Evolutionary conservation across 2,329 filamentous ascomycete genomes (phyloP).

Genomic region (Ophiobolus disseminans): DNA sequence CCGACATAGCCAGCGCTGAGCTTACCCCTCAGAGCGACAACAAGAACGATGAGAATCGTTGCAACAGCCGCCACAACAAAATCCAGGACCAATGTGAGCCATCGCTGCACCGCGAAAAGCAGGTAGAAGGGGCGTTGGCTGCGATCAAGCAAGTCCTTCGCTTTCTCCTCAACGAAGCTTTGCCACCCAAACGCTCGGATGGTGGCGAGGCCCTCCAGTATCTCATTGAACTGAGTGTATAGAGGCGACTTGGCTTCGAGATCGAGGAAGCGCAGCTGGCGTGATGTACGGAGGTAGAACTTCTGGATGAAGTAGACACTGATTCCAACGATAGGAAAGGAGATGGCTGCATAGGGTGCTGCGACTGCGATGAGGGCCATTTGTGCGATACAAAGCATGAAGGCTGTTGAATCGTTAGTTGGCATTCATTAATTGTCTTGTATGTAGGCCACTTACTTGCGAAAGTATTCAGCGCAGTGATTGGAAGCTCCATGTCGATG

Average conservation of each 20-base stretch:
- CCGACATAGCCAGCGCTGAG: conserved; percentile 60
- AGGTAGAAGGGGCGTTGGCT: conserved; percentile 56
- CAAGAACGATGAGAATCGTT: conserved; percentile 46
- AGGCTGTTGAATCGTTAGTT: conserved; percentile 23
- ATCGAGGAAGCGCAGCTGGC: conserved; percentile 60
- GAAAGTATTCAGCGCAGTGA: conserved; percentile 43
- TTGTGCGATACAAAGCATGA: conserved; percentile 44
- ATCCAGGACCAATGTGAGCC: conserved; percentile 52
- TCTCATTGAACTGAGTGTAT: conserved; percentile 61
- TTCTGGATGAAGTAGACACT: conserved; percentile 53
- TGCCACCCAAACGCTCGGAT: conserved; percentile 62
- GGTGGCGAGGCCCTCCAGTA: conserved; percentile 56
- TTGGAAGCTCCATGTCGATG: conserved; percentile 54
- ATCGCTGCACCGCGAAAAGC: conserved; percentile 55
- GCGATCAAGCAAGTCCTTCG: conserved; percentile 47
- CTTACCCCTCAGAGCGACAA: conserved; percentile 44
- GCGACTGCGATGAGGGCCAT: conserved; percentile 50
- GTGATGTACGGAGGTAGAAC: conserved; percentile 57
- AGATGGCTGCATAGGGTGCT: conserved; percentile 49
- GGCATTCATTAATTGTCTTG: background rate
- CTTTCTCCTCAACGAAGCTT: conserved; percentile 48
- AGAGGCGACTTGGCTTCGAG: conserved; percentile 60
- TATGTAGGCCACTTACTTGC: conserved; percentile 26
- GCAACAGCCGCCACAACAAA: conserved; percentile 51
- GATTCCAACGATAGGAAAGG: conserved; percentile 48